These are phyloP conservation scores for Xylariomycetidae sp. DNA, from an alignment of 2,329 filamentous ascomycete species.

Conservation along the genomic window DNA sequence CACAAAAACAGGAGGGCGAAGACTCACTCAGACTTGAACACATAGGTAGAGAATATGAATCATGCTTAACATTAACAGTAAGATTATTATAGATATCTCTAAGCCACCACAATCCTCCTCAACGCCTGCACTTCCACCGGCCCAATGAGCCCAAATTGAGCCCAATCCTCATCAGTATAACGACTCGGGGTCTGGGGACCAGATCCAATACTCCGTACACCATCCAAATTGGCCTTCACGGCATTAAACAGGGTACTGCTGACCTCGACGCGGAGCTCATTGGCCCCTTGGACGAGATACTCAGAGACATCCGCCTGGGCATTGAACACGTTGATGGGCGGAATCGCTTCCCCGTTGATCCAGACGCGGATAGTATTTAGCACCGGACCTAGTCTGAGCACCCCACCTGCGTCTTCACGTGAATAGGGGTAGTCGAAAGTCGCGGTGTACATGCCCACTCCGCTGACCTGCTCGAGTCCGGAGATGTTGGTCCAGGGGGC, in stretches of 20 bases:
- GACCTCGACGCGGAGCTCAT: constrained; percentile 4
- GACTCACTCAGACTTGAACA: too few species aligned
- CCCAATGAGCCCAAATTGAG: constrained; percentile 5
- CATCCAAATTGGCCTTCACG: constrained; percentile 2
- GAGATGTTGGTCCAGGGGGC: constrained; percentile 4
- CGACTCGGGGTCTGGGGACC: constrained; percentile 1
- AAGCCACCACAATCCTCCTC: constrained; percentile 2
- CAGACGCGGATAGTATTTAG: constrained; percentile 5
- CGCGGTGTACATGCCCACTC: constrained; percentile 2
- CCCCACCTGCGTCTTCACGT: neutral
- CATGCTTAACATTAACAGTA: too few species aligned
- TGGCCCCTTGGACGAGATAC: constrained; percentile 1
- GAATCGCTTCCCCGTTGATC: constrained; percentile 4
- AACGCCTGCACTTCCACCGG: constrained; percentile 2
- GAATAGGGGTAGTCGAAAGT: constrained; percentile 1
- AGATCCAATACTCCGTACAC: constrained; percentile 3
- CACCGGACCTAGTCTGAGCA: constrained; percentile 2
- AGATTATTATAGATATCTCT: too few species aligned
- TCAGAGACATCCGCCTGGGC: constrained; percentile 4
- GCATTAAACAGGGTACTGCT: constrained; percentile 5
- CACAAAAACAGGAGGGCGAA: too few species aligned
- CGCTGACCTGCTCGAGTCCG: constrained; percentile 3
- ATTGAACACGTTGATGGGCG: constrained; percentile 3
- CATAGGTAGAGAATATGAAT: too few species aligned
- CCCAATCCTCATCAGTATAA: constrained; percentile 5